phyloP scores from a whole-genome alignment of 352 stramenopile species.

The Phytophthora aleatoria region DNA sequence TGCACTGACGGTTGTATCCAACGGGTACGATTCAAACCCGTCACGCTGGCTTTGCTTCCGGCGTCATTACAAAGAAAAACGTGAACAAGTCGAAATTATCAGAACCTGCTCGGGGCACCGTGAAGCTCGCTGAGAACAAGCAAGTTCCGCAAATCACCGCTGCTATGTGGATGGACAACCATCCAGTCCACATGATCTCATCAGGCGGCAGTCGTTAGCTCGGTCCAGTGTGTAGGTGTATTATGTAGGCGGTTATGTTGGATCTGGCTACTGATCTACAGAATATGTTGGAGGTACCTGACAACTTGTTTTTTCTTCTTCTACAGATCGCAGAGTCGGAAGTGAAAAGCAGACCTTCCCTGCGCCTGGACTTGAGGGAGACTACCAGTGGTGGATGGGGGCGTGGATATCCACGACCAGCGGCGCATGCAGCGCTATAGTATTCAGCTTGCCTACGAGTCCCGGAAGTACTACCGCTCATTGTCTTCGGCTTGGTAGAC shows the following conservation, averaged over 20 bases:
- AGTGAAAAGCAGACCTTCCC: constrained; percentile 2
- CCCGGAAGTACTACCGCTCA: too few species aligned
- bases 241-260: constrained; percentile 11
- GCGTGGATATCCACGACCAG: too few species aligned
- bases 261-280: background rate
- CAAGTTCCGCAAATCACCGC: constrained; percentile 3
- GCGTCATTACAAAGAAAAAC: background rate
- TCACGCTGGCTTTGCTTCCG: background rate
- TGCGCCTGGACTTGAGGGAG: constrained; percentile 9
- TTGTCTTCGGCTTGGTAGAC: too few species aligned
- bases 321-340: background rate
- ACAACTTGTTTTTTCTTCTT: background rate
- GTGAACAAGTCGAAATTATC: background rate
- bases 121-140: background rate
- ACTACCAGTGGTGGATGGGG: constrained; percentile 33
- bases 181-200: constrained; percentile 14
- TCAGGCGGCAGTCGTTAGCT: constrained; percentile 2
- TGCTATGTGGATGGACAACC: constrained; percentile 8
- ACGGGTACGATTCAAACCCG: background rate
- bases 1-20: background rate
- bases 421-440: too few species aligned
- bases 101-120: background rate
- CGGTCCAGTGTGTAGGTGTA: constrained; percentile 7
- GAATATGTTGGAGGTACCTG: background rate
- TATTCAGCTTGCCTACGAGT: too few species aligned